phyloP scores from a whole-genome alignment of 768 basidiomycete genomes.

The Scleroderma bovista region DNA sequence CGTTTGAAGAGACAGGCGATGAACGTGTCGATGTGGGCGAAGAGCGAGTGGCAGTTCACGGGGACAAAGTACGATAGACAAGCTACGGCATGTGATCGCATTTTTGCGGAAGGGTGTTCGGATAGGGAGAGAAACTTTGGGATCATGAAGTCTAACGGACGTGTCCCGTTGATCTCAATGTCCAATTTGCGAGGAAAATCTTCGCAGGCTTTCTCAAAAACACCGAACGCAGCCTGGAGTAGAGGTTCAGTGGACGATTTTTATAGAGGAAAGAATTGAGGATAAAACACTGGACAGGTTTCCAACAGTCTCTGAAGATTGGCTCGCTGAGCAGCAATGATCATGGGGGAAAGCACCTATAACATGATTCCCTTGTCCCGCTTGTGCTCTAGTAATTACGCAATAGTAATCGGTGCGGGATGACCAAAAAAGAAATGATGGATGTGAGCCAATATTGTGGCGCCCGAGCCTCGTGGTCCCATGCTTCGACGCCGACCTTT shows the following conservation, averaged over 20 bases:
- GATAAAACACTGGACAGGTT: neutral
- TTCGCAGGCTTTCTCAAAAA: conserved; percentile 92
- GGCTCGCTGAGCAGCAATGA: neutral
- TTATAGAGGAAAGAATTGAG: neutral
- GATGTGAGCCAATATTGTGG: neutral
- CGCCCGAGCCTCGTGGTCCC: neutral
- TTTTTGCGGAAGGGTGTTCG: conserved; percentile 80
- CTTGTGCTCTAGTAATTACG: neutral
- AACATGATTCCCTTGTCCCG: neutral
- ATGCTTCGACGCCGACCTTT: neutral
- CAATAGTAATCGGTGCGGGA: neutral
- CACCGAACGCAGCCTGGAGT: conserved; percentile 81
- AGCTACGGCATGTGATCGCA: conserved; percentile 91
- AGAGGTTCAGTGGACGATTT: conserved; percentile 12
- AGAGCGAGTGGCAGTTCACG: conserved; percentile 80
- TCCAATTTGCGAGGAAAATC: conserved; percentile 96
- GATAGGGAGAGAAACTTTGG: conserved; percentile 90
- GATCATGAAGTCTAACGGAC: conserved; percentile 94
- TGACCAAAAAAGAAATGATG: neutral
- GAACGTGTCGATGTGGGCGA: conserved; percentile 88
- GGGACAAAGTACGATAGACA: conserved; percentile 93
- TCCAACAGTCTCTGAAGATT: neutral
- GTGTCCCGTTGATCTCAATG: conserved; percentile 86
- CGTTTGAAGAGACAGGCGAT: conserved; percentile 92
- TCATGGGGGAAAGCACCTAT: neutral